A percentile compares a stretch with the other conserved stretches of the same genome.
Evolutionary conservation across 2,329 filamentous ascomycete species (phyloP).

Genomic region (Sporothrix luriei): DNA sequence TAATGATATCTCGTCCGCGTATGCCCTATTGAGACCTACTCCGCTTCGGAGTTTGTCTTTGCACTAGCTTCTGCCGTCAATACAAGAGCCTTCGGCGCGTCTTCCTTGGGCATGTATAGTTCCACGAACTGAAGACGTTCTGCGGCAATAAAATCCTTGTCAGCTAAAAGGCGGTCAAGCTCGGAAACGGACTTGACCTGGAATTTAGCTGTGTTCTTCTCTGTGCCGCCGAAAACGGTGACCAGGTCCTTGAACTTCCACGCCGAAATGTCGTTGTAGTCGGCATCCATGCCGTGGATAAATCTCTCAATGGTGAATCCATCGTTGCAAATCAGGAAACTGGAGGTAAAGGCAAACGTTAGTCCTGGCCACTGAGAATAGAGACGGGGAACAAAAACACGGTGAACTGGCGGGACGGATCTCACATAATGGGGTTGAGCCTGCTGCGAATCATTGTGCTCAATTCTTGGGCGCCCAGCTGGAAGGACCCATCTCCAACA

Average conservation of each 20-base stretch:
- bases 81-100: conserved; percentile 71
- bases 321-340: conserved; percentile 83
- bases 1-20: not conserved
- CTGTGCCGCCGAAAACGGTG: conserved; percentile 35
- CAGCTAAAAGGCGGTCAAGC: conserved; percentile 34
- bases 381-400: not conserved
- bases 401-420: too few species aligned
- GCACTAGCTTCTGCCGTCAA: conserved; percentile 72
- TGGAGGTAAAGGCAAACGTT: conserved; percentile 38
- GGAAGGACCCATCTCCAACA: conserved; percentile 85
- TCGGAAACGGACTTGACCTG: conserved; percentile 35
- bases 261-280: conserved; percentile 76
- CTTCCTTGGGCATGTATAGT: conserved; percentile 76
- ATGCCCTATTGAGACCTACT: conserved; percentile 35
- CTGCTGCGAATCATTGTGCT: conserved; percentile 78
- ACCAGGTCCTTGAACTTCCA: conserved; percentile 63
- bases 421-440: conserved; percentile 75
- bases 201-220: conserved; percentile 34
- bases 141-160: conserved; percentile 48
- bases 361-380: not conserved
- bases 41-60: conserved; percentile 60
- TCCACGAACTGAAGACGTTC: conserved; percentile 71
- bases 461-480: conserved; percentile 81
- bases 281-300: conserved; percentile 79
- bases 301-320: conserved; percentile 88